These are phyloP conservation scores for Colletotrichum abscissum DNA, from an alignment of 2,329 filamentous ascomycete genomes.

Conservation along the genomic window DNA sequence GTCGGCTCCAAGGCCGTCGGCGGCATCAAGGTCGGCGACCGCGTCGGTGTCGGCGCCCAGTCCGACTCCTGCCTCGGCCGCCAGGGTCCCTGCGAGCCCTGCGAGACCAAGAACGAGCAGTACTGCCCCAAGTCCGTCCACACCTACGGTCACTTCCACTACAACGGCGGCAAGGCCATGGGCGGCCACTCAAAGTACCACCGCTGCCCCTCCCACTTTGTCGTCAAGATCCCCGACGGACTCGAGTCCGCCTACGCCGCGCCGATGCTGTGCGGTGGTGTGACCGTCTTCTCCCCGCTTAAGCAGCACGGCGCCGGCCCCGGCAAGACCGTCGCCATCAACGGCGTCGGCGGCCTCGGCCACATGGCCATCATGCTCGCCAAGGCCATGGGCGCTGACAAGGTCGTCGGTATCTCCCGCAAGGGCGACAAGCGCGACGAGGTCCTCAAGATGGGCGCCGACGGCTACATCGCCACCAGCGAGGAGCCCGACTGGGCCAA, in stretches of 20 bases:
- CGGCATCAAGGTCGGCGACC: slow-evolving; percentile 64
- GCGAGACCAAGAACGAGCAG: slow-evolving; percentile 53
- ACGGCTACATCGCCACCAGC: slow-evolving; percentile 56
- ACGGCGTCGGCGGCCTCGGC: slow-evolving; percentile 76
- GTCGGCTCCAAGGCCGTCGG: slow-evolving; percentile 56
- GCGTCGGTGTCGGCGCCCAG: slow-evolving; percentile 70
- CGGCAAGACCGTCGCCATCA: slow-evolving; percentile 73
- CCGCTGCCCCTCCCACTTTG: slow-evolving; percentile 57
- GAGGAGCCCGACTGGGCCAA: slow-evolving; percentile 66
- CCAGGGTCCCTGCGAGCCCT: slow-evolving; percentile 48
- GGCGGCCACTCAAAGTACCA: slow-evolving; percentile 54
- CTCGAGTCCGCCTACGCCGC: slow-evolving; percentile 56
- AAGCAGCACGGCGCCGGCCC: slow-evolving; percentile 72
- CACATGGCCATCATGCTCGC: slow-evolving; percentile 78
- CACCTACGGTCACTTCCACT: slow-evolving; percentile 63
- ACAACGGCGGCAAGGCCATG: slow-evolving; percentile 36
- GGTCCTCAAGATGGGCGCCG: slow-evolving; percentile 67
- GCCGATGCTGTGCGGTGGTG: slow-evolving; percentile 77
- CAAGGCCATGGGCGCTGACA: slow-evolving; percentile 73
- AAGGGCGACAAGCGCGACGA: slow-evolving; percentile 64
- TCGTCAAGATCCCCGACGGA: slow-evolving; percentile 57
- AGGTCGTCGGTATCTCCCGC: slow-evolving; percentile 70
- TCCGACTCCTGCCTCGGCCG: slow-evolving; percentile 59
- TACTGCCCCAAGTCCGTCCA: slow-evolving; percentile 47
- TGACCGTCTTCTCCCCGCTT: slow-evolving; percentile 75